A percentile compares a stretch with the other conserved stretches of the same genome.
These are phyloP conservation scores for Macrolepiota dolichaula DNA, from an alignment of 768 basidiomycete genomes.

Conservation along the genomic window DNA sequence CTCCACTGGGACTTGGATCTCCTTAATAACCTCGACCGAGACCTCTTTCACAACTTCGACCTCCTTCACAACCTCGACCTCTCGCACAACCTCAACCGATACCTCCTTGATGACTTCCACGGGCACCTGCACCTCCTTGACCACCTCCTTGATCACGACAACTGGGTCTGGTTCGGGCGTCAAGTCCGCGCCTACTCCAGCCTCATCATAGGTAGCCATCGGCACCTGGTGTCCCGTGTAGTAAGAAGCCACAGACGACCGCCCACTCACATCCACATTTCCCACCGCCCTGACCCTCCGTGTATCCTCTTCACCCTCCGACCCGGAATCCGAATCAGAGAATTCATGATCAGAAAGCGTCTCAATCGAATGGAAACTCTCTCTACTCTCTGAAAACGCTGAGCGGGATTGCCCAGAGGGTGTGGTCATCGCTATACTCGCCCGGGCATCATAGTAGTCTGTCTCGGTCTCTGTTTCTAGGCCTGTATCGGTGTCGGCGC, in stretches of 20 bases:
- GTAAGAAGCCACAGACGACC: conserved; percentile 27
- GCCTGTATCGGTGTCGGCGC: conserved; percentile 38
- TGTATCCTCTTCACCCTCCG: conserved; percentile 43
- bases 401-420: conserved; percentile 36
- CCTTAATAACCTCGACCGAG: not conserved
- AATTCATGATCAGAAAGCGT: conserved; percentile 70
- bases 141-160: conserved; percentile 12
- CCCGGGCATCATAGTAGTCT: conserved; percentile 77
- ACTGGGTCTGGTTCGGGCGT: conserved; percentile 34
- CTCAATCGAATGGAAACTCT: conserved; percentile 76
- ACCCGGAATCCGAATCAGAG: conserved; percentile 44
- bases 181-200: conserved; percentile 36
- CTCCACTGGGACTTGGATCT: conserved; percentile 6
- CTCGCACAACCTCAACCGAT: conserved; percentile 6
- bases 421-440: conserved; percentile 65
- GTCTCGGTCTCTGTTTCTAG: conserved; percentile 68
- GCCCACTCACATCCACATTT: conserved; percentile 13
- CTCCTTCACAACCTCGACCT: conserved; percentile 11
- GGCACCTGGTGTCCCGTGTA: conserved; percentile 21
- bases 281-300: conserved; percentile 64
- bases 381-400: conserved; percentile 34
- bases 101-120: conserved; percentile 12
- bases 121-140: conserved; percentile 12
- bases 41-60: conserved; percentile 5
- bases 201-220: conserved; percentile 45